Conservation (phyloP, 768 basidiomycete species). For the Flagelloscypha sp. region DNA sequence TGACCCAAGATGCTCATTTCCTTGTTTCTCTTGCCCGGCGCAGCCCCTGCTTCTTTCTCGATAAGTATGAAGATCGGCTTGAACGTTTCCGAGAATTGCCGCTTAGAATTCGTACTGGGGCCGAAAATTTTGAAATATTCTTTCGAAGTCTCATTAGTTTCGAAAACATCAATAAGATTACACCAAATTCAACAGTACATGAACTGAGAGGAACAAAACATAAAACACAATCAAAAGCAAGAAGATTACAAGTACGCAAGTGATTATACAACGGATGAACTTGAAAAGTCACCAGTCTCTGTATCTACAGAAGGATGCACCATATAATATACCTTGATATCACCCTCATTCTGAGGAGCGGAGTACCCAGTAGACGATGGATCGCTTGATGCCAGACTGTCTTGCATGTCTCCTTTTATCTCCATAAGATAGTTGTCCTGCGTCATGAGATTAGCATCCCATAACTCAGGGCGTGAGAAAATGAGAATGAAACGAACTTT, state of each 20-base stretch:
- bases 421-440: conserved; percentile 85
- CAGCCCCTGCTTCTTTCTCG: too few relatives aligned
- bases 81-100: too few relatives aligned
- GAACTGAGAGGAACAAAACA: not conserved
- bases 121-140: not conserved
- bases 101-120: not conserved
- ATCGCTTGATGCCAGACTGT: conserved; percentile 61
- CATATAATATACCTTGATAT: conserved; percentile 75
- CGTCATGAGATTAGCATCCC: conserved; percentile 6
- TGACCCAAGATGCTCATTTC: too few relatives aligned
- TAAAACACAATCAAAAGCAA: not conserved
- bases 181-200: too few relatives aligned
- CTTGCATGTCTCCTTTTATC: conserved; percentile 74
- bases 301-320: conserved; percentile 84
- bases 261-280: not conserved
- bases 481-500: conserved; percentile 49
- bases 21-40: too few relatives aligned
- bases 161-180: too few relatives aligned
- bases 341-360: conserved; percentile 40
- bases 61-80: too few relatives aligned
- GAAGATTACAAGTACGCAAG: not conserved
- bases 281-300: conserved; percentile 29
- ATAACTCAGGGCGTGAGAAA: not conserved
- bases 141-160: not conserved
- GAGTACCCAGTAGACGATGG: conserved; percentile 51